These are phyloP conservation scores for Meyerozyma sp. DNA, from an alignment of 1,139 yeast genomes.

Conservation along the genomic window DNA sequence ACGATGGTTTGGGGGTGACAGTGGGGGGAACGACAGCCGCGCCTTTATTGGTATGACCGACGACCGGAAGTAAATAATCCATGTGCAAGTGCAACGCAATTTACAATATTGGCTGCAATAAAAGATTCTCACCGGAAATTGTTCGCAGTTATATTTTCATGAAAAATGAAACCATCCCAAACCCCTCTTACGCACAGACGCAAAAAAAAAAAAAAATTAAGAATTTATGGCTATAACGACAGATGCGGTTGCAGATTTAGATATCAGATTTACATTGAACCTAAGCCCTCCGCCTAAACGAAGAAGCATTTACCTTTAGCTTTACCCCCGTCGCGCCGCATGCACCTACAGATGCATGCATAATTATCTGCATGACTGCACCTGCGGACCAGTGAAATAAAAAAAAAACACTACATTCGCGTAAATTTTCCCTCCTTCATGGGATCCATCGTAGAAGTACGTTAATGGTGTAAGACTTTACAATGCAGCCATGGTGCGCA, in stretches of 20 bases:
- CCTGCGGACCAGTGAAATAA: no score
- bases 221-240: background rate
- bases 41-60: background rate
- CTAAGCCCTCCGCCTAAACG: background rate
- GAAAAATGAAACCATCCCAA: background rate
- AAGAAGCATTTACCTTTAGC: background rate
- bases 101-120: background rate
- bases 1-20: background rate
- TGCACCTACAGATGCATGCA: background rate
- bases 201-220: background rate
- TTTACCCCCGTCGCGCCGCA: background rate
- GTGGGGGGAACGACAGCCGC: background rate
- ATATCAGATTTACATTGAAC: background rate
- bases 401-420: background rate
- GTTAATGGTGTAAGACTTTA: no score
- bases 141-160: background rate
- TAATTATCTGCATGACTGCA: background rate
- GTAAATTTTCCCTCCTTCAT: background rate
- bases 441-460: no score
- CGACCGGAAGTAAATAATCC: background rate
- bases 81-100: background rate
- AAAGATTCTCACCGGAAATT: background rate
- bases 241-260: background rate
- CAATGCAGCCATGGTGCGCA: no score
- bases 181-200: conserved; percentile 1